Percentiles rank a stretch among this genome's conserved stretches.
phyloP scores from a whole-genome alignment of 2,329 filamentous ascomycete species.

The Penicillium fuscoglaucum region DNA sequence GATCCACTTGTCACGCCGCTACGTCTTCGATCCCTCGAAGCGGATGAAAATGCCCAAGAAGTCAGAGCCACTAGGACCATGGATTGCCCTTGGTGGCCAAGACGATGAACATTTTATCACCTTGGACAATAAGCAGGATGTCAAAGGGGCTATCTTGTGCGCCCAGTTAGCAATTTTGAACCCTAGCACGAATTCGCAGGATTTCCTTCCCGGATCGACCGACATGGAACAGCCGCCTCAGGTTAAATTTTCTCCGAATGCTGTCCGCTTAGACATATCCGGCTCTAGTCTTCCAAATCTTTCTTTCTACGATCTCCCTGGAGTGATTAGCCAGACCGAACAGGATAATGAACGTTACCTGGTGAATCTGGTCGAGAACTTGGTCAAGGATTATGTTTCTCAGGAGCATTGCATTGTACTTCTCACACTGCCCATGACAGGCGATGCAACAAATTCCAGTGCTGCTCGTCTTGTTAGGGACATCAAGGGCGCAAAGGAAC shows the following conservation, averaged over 20 bases:
- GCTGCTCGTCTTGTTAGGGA: slow-evolving; percentile 65
- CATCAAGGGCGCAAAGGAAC: slow-evolving; percentile 53
- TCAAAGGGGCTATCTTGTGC: slow-evolving; percentile 68
- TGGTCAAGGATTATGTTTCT: slow-evolving; percentile 69
- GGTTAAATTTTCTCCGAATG: slow-evolving; percentile 78
- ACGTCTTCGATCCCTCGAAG: slow-evolving; percentile 38
- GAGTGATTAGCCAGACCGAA: slow-evolving; percentile 71
- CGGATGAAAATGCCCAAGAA: slow-evolving; percentile 52
- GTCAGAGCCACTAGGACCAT: slow-evolving; percentile 63
- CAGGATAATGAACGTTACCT: slow-evolving; percentile 66
- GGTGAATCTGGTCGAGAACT: slow-evolving; percentile 68
- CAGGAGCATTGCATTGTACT: slow-evolving; percentile 72
- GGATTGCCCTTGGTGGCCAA: slow-evolving; percentile 53
- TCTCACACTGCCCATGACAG: slow-evolving; percentile 74
- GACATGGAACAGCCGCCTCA: slow-evolving; percentile 34
- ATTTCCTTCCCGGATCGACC: slow-evolving; percentile 55
- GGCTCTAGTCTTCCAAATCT: slow-evolving; percentile 70
- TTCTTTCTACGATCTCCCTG: slow-evolving; percentile 82
- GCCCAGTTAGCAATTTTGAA: slow-evolving; percentile 79
- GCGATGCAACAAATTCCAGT: slow-evolving; percentile 72
- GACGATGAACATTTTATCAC: slow-evolving; percentile 61
- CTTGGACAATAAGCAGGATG: slow-evolving; percentile 60
- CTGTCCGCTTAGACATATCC: slow-evolving; percentile 73
- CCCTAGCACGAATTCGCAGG: slow-evolving; percentile 54
- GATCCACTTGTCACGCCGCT: slow-evolving; percentile 67